Evolutionary conservation across 441 rosid species (phyloP), one percentile per base, ranked within the genome.

Genomic region (Breynia disticha): DNA sequence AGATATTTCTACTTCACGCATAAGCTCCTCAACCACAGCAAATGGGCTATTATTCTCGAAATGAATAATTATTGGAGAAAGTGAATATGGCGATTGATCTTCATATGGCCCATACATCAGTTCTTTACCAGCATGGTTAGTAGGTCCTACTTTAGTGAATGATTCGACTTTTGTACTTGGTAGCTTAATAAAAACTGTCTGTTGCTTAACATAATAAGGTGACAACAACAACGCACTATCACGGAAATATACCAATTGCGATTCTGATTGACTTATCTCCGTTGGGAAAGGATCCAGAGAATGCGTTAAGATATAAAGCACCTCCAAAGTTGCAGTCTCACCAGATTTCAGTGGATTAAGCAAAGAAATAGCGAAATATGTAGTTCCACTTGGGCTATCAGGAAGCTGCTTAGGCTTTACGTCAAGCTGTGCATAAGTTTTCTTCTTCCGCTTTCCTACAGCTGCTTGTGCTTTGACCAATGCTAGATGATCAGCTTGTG

Each of bases 11-110:
- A 94, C 74, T 66, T 90, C 97, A 35, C 96, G 84, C 24, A 79
- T 87, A 62, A 94, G 96, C 76, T 94, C 99, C 85, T 90, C 95
- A 56, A 94, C 99, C 67, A 94, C 93, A 52, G 97, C 87, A 70
- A 94, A 94, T 21, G 99, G 95, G 73, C 78, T 76, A 74, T 90
- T 94, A 66, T 90, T 90, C 83, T 94, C 95, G 47, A 79, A 83
- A 67, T 94, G 99, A 65, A 94, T 60, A 44, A 79, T 71, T 61
- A 94, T 63, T 5, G 99, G 96, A 60, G 91, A 68, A 76, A 70
- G 77, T 41, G 97, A 77, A 68, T 83, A 79, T 10, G 96, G 83
- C 60, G 79, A 41, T 17, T 37, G 83, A 67, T 83, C 82, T 55
- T 90, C 87, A 62, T 85, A 87, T 39, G 96, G 94, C 61, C 99